Evolutionary conservation across 2,329 filamentous ascomycete species (phyloP).

Genomic region (Venturia aucupariae): DNA sequence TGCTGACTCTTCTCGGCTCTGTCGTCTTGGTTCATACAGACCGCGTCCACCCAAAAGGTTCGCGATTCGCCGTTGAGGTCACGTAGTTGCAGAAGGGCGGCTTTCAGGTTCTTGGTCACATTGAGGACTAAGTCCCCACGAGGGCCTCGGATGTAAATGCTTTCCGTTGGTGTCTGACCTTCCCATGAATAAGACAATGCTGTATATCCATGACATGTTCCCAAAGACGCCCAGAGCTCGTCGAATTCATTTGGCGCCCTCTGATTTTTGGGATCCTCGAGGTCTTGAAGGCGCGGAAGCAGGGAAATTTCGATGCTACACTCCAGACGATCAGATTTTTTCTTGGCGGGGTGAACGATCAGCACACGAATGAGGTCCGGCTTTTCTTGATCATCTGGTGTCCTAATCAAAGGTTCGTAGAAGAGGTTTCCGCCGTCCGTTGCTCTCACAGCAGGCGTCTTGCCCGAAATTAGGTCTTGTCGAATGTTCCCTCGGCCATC

Average conservation of each 20-base stretch:
- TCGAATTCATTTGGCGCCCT: neutral
- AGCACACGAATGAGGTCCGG: neutral
- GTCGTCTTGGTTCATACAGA: constrained; percentile 21
- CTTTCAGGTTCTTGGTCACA: neutral
- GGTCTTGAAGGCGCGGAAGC: neutral
- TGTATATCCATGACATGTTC: neutral
- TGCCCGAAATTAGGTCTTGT: neutral
- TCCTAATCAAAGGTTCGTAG: neutral
- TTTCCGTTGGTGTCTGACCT: neutral
- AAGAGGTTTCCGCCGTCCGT: neutral
- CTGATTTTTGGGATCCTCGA: neutral
- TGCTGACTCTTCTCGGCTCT: constrained; percentile 18
- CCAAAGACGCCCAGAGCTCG: neutral
- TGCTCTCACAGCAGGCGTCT: neutral
- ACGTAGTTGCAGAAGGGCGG: neutral
- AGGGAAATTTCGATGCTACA: neutral
- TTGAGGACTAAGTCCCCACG: neutral
- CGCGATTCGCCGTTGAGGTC: neutral
- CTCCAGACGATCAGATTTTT: neutral
- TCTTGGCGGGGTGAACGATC: neutral
- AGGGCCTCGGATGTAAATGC: neutral
- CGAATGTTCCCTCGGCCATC: neutral
- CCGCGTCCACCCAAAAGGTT: constrained; percentile 18
- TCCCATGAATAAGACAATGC: neutral
- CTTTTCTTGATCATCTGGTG: neutral